phyloP scores from a whole-genome alignment of 768 basidiomycete species.

The Leccinum subtestaceum region DNA sequence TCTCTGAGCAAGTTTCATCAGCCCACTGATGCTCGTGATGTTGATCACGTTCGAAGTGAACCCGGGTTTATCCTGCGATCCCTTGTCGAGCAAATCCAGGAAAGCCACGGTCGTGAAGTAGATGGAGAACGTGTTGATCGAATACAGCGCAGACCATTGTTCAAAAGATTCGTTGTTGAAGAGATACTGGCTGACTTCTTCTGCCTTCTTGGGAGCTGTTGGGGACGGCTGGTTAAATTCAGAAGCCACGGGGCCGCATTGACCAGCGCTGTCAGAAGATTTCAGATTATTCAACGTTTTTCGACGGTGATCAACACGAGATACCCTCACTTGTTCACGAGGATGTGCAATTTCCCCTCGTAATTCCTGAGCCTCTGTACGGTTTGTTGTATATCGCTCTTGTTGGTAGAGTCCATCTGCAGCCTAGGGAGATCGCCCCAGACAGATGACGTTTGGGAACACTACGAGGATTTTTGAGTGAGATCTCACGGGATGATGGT shows the following conservation, averaged over 20 bases:
- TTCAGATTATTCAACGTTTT: background rate
- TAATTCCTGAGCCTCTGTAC: conserved; percentile 37
- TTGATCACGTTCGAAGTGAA: conserved; percentile 71
- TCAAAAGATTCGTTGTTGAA: conserved; percentile 67
- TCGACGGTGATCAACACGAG: background rate
- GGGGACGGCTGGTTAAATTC: conserved; percentile 58
- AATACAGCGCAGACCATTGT: conserved; percentile 59
- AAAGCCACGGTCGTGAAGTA: conserved; percentile 79
- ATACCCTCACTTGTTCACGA: conserved; percentile 72
- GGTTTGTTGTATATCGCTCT: conserved; percentile 57
- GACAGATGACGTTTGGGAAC: background rate
- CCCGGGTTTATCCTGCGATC: conserved; percentile 54
- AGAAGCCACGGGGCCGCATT: conserved; percentile 58
- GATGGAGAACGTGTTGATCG: conserved; percentile 70
- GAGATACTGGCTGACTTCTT: conserved; percentile 62
- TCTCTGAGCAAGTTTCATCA: conserved; percentile 67
- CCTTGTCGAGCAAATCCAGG: conserved; percentile 70
- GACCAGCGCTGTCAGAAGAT: conserved; percentile 58
- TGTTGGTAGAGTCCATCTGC: conserved; percentile 69
- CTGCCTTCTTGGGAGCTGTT: conserved; percentile 60
- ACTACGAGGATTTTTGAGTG: background rate
- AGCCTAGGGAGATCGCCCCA: conserved; percentile 38
- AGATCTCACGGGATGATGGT: conserved; percentile 55
- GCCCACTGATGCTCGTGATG: conserved; percentile 74
- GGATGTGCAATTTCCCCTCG: conserved; percentile 72